A percentile compares a stretch with the other conserved stretches of the same genome.
Conservation (phyloP, 2,329 filamentous ascomycete species). For the Rhinocladiella mackenziei region DNA sequence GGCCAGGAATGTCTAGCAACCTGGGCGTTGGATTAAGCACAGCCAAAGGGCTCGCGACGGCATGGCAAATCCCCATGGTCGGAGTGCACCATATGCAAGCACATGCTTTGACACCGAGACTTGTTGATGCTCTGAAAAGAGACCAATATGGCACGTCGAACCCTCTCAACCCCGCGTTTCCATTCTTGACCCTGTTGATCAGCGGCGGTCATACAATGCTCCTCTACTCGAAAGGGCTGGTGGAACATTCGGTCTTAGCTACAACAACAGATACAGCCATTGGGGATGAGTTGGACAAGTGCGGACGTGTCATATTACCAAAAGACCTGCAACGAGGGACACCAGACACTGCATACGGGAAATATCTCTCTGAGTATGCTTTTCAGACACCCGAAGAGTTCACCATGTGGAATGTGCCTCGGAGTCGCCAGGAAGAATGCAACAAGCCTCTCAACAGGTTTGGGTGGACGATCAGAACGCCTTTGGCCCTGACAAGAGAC, state of each 20-base stretch:
- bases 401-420: slow-evolving; percentile 48
- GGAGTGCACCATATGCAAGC: slow-evolving; percentile 98
- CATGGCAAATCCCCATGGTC: slow-evolving; percentile 76
- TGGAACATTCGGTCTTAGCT: slow-evolving; percentile 69
- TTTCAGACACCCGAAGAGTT: slow-evolving; percentile 52
- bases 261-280: slow-evolving; percentile 76
- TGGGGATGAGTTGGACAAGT: slow-evolving; percentile 86
- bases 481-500: slow-evolving; percentile 56
- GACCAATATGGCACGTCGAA: slow-evolving; percentile 12
- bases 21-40: slow-evolving; percentile 73
- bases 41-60: slow-evolving; percentile 80
- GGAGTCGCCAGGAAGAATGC: slow-evolving; percentile 58
- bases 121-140: slow-evolving; percentile 60
- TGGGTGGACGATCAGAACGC: slow-evolving; percentile 67
- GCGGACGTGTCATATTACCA: slow-evolving; percentile 72
- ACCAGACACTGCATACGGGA: slow-evolving; percentile 72
- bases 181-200: slow-evolving; percentile 82
- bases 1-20: slow-evolving; percentile 81
- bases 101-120: slow-evolving; percentile 80
- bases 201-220: slow-evolving; percentile 91
- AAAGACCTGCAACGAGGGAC: slow-evolving; percentile 50
- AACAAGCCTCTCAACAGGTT: slow-evolving; percentile 45
- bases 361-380: slow-evolving; percentile 72
- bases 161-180: slow-evolving; percentile 56
- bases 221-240: slow-evolving; percentile 65